These are phyloP conservation scores for Cercospora zeae-maydis DNA, from an alignment of 2,329 filamentous ascomycete species.

Conservation along the genomic window DNA sequence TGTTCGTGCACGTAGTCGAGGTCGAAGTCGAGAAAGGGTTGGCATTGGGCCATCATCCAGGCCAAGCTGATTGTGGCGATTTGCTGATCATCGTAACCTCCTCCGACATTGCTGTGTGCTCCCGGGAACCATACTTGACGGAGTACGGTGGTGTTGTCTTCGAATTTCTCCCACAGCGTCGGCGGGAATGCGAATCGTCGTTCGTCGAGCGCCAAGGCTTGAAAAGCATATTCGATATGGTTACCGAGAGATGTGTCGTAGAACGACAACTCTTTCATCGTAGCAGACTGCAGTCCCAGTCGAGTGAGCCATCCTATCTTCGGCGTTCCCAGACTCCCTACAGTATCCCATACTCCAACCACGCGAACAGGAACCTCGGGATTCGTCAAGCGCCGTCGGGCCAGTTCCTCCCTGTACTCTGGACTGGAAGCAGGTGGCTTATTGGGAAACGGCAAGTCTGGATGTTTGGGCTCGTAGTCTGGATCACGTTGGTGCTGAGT, in stretches of 20 bases:
- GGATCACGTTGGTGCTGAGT: conserved; percentile 44
- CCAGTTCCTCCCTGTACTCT: conserved; percentile 43
- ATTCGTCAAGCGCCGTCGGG: conserved; percentile 33
- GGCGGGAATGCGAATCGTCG: conserved; percentile 41
- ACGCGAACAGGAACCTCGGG: conserved; percentile 40
- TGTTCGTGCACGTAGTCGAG: conserved; percentile 48
- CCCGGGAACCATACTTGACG: conserved; percentile 51
- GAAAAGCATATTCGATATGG: conserved; percentile 44
- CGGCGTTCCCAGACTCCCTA: conserved; percentile 46
- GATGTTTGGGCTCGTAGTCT: conserved; percentile 45
- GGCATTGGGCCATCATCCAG: conserved; percentile 56
- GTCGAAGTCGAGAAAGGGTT: conserved; percentile 48
- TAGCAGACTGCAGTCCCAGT: conserved; percentile 34
- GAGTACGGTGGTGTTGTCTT: conserved; percentile 44
- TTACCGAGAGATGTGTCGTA: conserved; percentile 47
- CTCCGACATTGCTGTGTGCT: conserved; percentile 46
- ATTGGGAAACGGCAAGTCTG: conserved; percentile 46
- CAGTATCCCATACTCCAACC: conserved; percentile 47
- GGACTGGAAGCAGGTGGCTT: conserved; percentile 46
- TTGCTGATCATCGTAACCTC: conserved; percentile 46
- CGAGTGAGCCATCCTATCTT: conserved; percentile 43
- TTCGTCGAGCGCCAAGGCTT: conserved; percentile 46
- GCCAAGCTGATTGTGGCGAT: conserved; percentile 52
- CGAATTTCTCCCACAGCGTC: conserved; percentile 43
- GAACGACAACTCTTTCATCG: conserved; percentile 42